Percentiles rank a stretch among this genome's conserved stretches.
These are phyloP conservation scores for Mallotus repandus DNA, from an alignment of 441 rosid species.

Conservation along the genomic window DNA sequence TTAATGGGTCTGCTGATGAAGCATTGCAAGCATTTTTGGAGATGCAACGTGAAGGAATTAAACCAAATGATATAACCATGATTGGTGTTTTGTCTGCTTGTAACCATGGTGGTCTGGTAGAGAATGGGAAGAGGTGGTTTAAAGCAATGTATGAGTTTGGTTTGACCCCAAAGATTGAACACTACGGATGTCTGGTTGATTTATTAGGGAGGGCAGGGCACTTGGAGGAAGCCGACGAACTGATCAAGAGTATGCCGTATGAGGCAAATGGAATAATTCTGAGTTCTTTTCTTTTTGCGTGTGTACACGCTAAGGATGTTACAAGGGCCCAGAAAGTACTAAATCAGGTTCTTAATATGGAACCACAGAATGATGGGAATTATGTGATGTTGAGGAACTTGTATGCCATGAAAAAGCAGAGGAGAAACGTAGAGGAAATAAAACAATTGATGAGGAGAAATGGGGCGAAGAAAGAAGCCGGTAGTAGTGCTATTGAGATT, in stretches of 20 bases:
- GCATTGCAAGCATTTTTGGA: slow-evolving; percentile 51
- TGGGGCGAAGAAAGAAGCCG: slow-evolving; percentile 59
- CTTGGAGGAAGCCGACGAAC: slow-evolving; percentile 54
- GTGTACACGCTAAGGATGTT: slow-evolving; percentile 47
- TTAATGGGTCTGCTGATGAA: slow-evolving; percentile 50
- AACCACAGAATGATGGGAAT: slow-evolving; percentile 70
- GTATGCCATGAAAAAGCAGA: slow-evolving; percentile 54
- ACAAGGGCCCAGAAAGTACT: slow-evolving; percentile 48
- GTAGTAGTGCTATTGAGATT: slow-evolving; percentile 67
- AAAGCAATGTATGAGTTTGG: slow-evolving; percentile 43
- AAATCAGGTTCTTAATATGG: slow-evolving; percentile 49
- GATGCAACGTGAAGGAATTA: slow-evolving; percentile 48
- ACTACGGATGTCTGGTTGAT: slow-evolving; percentile 76
- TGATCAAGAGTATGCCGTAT: slow-evolving; percentile 60
- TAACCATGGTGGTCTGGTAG: slow-evolving; percentile 62
- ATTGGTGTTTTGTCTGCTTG: slow-evolving; percentile 73
- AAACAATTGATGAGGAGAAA: slow-evolving; percentile 59
- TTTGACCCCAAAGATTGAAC: slow-evolving; percentile 61
- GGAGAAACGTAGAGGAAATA: slow-evolving; percentile 54
- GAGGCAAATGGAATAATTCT: slow-evolving; percentile 67
- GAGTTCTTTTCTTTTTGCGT: slow-evolving; percentile 74
- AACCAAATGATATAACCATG: slow-evolving; percentile 70
- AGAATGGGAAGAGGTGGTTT: slow-evolving; percentile 51
- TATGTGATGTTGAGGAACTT: slow-evolving; percentile 58
- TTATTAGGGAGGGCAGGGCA: slow-evolving; percentile 71